Evolutionary conservation across 2,329 filamentous ascomycete genomes (phyloP).

Genomic region (Parastagonospora avenae): DNA sequence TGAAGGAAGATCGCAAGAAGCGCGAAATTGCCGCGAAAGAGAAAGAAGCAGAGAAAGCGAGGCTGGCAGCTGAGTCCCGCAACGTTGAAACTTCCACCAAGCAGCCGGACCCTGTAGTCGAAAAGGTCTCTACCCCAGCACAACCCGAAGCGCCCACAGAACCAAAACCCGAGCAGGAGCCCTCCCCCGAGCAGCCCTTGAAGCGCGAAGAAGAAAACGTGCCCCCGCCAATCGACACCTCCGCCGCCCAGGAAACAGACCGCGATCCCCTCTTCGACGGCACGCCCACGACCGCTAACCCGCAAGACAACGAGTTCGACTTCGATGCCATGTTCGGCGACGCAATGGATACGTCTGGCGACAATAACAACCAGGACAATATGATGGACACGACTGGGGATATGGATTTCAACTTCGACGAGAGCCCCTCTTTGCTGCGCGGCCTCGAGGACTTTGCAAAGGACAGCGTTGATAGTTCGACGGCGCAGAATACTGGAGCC

Average conservation of each 20-base stretch:
- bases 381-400: conserved; percentile 35
- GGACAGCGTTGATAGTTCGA: conserved; percentile 19
- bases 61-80: conserved; percentile 36
- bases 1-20: conserved; percentile 42
- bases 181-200: conserved; percentile 11
- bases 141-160: conserved; percentile 10
- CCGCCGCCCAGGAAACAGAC: conserved; percentile 11
- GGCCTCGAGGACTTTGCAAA: conserved; percentile 47
- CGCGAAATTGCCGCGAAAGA: conserved; percentile 41
- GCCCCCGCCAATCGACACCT: conserved; percentile 20
- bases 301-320: conserved; percentile 46
- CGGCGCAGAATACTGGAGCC: conserved; percentile 15
- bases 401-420: conserved; percentile 41
- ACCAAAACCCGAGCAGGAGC: conserved; percentile 11
- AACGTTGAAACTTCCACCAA: conserved; percentile 7
- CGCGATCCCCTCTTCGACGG: conserved; percentile 39
- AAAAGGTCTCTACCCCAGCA: conserved; percentile 17
- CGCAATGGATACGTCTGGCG: conserved; percentile 29
- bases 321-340: conserved; percentile 46
- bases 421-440: conserved; percentile 36
- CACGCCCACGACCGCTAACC: conserved; percentile 34
- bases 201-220: conserved; percentile 20
- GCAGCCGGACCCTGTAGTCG: conserved; percentile 15
- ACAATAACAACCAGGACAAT: conserved; percentile 23
- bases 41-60: conserved; percentile 38